phyloP scores from a whole-genome alignment of 2,329 filamentous ascomycete species.

The Phyllosticta ampelicida region DNA sequence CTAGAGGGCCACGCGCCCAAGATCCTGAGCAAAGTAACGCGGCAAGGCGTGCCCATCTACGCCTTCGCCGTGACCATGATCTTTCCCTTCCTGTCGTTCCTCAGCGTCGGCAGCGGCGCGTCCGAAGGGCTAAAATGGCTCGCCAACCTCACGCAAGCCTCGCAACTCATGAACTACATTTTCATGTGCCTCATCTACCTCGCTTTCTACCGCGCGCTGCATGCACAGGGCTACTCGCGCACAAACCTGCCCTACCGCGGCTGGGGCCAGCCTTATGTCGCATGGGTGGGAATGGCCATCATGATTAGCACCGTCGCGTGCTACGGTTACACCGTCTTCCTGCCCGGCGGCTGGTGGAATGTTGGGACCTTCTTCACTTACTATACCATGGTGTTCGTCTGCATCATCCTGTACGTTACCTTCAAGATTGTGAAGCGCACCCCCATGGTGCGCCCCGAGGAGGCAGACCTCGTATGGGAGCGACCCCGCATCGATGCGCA shows the following conservation, averaged over 20 bases:
- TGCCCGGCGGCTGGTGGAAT: slow-evolving; percentile 33
- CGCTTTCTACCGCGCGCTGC: slow-evolving; percentile 39
- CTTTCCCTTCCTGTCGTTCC: slow-evolving; percentile 27
- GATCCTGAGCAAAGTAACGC: slow-evolving; percentile 46
- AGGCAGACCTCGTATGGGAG: slow-evolving; percentile 38
- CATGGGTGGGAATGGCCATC: slow-evolving; percentile 37
- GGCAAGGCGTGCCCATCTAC: slow-evolving; percentile 51
- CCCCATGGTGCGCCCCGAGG: slow-evolving; percentile 40
- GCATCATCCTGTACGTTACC: slow-evolving; percentile 39
- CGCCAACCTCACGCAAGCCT: slow-evolving; percentile 45
- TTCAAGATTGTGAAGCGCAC: slow-evolving; percentile 58
- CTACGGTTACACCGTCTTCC: slow-evolving; percentile 45
- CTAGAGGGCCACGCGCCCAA: slow-evolving; percentile 37
- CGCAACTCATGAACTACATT: slow-evolving; percentile 52
- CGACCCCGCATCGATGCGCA: slow-evolving; percentile 30
- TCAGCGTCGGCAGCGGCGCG: slow-evolving; percentile 21
- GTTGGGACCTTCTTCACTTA: slow-evolving; percentile 43
- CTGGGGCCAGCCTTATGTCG: slow-evolving; percentile 41
- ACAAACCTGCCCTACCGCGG: slow-evolving; percentile 35
- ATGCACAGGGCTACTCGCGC: slow-evolving; percentile 37
- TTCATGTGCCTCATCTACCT: slow-evolving; percentile 45
- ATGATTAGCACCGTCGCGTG: slow-evolving; percentile 42
- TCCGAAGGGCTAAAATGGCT: slow-evolving; percentile 22
- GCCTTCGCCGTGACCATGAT: slow-evolving; percentile 41
- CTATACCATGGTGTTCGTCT: slow-evolving; percentile 36